Conservation (phyloP, 2,329 filamentous ascomycete species). For the Cladophialophora immunda region DNA sequence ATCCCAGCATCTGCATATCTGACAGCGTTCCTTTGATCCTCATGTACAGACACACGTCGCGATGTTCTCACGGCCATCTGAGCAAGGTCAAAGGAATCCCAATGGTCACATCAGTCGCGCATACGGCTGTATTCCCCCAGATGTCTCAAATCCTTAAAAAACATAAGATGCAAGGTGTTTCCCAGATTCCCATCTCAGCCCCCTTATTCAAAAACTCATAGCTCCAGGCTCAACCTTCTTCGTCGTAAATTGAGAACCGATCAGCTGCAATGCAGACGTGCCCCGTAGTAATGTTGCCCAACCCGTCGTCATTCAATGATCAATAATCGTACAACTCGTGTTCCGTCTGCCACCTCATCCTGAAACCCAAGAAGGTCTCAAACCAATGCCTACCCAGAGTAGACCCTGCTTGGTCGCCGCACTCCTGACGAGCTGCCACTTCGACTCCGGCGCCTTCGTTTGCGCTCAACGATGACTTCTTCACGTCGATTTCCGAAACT, state of each 20-base stretch:
- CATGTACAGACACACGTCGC: background rate
- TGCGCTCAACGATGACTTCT: slow-evolving; percentile 39
- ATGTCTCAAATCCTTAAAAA: background rate
- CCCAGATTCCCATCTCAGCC: background rate
- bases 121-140: background rate
- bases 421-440: slow-evolving; percentile 39
- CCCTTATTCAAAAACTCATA: background rate
- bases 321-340: slow-evolving; percentile 19
- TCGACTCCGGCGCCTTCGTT: slow-evolving; percentile 36
- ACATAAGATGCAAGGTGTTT: background rate
- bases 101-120: background rate
- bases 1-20: background rate
- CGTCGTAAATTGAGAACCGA: background rate
- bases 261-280: background rate
- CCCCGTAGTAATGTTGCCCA: background rate
- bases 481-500: slow-evolving; percentile 28
- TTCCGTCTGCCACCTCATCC: background rate
- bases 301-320: background rate
- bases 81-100: background rate
- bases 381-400: slow-evolving; percentile 25
- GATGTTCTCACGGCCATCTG: background rate
- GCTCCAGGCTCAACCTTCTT: background rate
- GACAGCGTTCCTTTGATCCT: background rate
- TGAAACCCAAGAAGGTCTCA: background rate
- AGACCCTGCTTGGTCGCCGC: slow-evolving; percentile 39